These are phyloP conservation scores for Chenopodium formosanum DNA, from an alignment of 148 eudicot species.

Conservation along the genomic window DNA sequence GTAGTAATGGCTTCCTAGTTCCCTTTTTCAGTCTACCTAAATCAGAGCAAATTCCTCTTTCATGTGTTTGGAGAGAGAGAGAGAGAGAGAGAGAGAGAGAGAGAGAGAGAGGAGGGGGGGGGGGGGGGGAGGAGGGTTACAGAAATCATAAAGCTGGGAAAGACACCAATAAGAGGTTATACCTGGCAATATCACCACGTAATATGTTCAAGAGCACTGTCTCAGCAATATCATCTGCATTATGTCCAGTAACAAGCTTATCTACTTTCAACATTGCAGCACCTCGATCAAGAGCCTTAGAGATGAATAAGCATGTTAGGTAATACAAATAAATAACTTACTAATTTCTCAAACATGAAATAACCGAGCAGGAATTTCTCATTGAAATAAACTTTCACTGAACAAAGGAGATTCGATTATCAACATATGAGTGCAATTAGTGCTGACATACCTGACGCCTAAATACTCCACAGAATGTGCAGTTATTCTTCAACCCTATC, in stretches of 20 bases:
- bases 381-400: background rate
- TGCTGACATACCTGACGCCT: slow-evolving; percentile 80
- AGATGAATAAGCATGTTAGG: slow-evolving; percentile 18
- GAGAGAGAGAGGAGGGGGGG: too few species aligned
- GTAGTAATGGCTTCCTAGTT: background rate
- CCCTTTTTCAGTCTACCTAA: background rate
- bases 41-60: background rate
- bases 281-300: slow-evolving; percentile 98
- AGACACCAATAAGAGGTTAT: slow-evolving; percentile 11
- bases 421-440: background rate
- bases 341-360: background rate
- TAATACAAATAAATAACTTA: background rate
- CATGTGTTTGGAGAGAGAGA: background rate
- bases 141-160: background rate
- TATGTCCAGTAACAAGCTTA: slow-evolving; percentile 94
- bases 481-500: slow-evolving; percentile 94
- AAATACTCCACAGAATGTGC: slow-evolving; percentile 98
- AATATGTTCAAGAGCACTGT: slow-evolving; percentile 90
- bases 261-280: slow-evolving; percentile 95
- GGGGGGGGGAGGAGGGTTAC: too few species aligned
- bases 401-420: background rate
- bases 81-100: too few species aligned
- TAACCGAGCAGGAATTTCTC: background rate
- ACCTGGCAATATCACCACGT: slow-evolving; percentile 99
- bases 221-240: slow-evolving; percentile 98